phyloP scores from a whole-genome alignment of 345 rosid species.

The Turritis glabra region DNA sequence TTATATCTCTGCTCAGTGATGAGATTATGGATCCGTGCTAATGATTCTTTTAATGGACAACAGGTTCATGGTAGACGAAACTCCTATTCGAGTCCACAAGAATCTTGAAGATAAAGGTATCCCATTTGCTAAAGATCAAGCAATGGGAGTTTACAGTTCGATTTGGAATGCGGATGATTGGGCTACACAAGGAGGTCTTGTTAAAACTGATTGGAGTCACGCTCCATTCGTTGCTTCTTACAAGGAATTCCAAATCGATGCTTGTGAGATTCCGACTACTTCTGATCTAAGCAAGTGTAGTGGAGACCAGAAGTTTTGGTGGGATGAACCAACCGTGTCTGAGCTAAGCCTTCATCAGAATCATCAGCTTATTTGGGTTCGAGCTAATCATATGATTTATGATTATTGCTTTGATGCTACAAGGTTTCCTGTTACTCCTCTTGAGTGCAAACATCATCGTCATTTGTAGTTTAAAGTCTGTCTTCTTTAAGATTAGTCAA shows the following conservation, averaged over 20 bases:
- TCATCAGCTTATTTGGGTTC: constrained; percentile 96
- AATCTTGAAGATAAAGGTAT: constrained; percentile 89
- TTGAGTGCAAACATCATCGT: constrained; percentile 90
- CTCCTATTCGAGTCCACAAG: constrained; percentile 73
- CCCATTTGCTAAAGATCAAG: constrained; percentile 88
- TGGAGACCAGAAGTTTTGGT: constrained; percentile 70
- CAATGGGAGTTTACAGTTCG: constrained; percentile 98
- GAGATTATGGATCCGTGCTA: not conserved
- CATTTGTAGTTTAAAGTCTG: constrained; percentile 45
- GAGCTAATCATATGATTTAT: constrained; percentile 86
- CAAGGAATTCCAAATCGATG: constrained; percentile 74
- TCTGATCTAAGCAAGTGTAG: constrained; percentile 54
- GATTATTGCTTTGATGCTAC: constrained; percentile 78
- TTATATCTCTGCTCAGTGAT: not conserved
- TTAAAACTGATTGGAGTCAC: constrained; percentile 95
- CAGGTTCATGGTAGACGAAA: constrained; percentile 91
- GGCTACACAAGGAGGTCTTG: constrained; percentile 97
- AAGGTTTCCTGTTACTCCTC: constrained; percentile 77
- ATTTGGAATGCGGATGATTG: constrained; percentile 99
- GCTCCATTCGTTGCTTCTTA: constrained; percentile 93
- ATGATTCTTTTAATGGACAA: not conserved
- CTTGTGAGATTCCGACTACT: constrained; percentile 66
- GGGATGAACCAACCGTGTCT: constrained; percentile 84
- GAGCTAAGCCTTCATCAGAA: constrained; percentile 81
- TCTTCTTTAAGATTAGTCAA: not conserved